Base-by-base conservation (phyloP, 2,329 filamentous ascomycete species). In the Xylariales sp. region DNA sequence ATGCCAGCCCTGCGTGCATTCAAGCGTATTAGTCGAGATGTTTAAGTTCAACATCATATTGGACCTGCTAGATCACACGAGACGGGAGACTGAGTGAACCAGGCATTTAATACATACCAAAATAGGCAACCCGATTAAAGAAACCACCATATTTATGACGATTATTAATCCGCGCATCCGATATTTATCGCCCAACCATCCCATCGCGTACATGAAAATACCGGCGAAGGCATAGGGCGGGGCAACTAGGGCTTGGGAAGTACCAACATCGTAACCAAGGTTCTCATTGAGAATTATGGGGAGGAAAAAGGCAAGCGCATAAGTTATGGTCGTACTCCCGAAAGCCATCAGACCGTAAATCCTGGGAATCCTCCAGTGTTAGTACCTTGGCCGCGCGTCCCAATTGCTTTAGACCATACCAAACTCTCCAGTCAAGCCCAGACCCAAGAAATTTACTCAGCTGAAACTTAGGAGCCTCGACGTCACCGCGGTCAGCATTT, bases 251-350 rank as follows among this genome's bases (percentile, higher is more conserved):
- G 91, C 93, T 78, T 93, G 91, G 0, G 91, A 83, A 56, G 82
- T 82, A 7, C 84, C 89, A 5, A 90, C 82, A 54, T 79, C 82
- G 81, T 93, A 94, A 14, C 87, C 86, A 83, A 94, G 87, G 77
- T 82, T 85, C 43, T 73, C 73, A 57, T 82, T 79, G 14, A 97
- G 87, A 73, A 96, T 92, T 74, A 94, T 87, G 6, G 93, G 92
- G 3, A 94, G 80, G 76, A 94, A 95, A 78, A 92, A 95, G 1
- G 91, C 90, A 8, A 96, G 86, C 0, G 92, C 89, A 77, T 96
- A 96, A 1, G 86, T 86, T 58, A 92, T 86, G 10, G 91, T 92
- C 0, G 92, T 93, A 1, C 87, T 87, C 78, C 87, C 88, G 81
- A 89, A 88, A 75, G 86, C 87, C 72, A 90, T 83, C 71, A 89